Base-by-base conservation (phyloP, 441 rosid genomes). In the Jatropha podagrica region DNA sequence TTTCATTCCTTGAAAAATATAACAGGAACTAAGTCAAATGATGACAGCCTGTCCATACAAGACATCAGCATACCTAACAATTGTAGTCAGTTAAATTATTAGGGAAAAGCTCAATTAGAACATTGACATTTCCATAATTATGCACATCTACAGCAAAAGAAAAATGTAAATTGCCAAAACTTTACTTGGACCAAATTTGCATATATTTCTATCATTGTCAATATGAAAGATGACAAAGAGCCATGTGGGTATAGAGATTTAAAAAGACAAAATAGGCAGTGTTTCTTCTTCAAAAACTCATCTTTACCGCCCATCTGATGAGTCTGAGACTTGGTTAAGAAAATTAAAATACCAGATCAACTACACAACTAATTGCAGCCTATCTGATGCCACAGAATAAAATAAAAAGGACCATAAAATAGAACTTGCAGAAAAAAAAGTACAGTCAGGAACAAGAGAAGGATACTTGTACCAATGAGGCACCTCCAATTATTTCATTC, bases 381-480 rank as follows among this genome's bases (percentile, higher is more conserved):
- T 10, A 27, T 32, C 32, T 32, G 32, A 32, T 32, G 32, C 27
- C 14, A 40, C 17, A 49, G 32, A 71, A 65, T 55, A 44, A 12
- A 23, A 41, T 56, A 27, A 62, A 65, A 32, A 32, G 1, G 32
- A 32, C 32, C 32, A 32, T 2, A 0, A 32, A 32, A 32, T 32
- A 32, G 32, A 32, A 32, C 32, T 32, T 32, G 2, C 32, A 32
- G 32, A 58, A 18, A 20, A 66, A 60, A 5, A 51, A 40, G 40
- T n/a, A 9, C 32, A 40, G 44, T 4, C n/a, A 37, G 65, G 41
- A 52, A 27, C 68, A 62, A 14, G 26, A 18, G 40, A 85, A 90
- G 94, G 95, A 90, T 93, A 95, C 90, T 91, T 70, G 97, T 84
- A 94, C 87, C 55, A 90, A 87, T 40, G 99, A 90, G 48, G 90